These are phyloP conservation scores for Candida glaebosa DNA, from an alignment of 805 yeast species.

Conservation along the genomic window DNA sequence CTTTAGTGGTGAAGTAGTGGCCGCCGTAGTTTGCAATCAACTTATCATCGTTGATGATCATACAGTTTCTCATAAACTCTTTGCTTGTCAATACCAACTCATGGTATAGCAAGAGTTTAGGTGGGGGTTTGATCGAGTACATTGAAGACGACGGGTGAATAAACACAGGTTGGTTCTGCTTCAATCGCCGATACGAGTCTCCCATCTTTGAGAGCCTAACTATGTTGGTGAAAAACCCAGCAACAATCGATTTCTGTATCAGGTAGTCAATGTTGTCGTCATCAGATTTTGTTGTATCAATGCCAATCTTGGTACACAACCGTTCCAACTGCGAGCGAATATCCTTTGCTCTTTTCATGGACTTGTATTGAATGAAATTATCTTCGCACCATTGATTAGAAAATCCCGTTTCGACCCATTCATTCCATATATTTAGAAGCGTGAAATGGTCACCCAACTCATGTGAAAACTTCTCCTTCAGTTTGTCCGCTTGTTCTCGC, in stretches of 20 bases:
- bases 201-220: slow-evolving; percentile 61
- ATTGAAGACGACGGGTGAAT: slow-evolving; percentile 86
- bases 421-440: slow-evolving; percentile 67
- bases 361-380: slow-evolving; percentile 72
- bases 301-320: slow-evolving; percentile 50
- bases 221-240: slow-evolving; percentile 69
- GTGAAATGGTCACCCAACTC: slow-evolving; percentile 78
- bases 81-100: slow-evolving; percentile 81
- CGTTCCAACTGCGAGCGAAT: slow-evolving; percentile 66
- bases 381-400: slow-evolving; percentile 84
- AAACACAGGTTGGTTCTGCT: slow-evolving; percentile 66
- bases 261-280: slow-evolving; percentile 14
- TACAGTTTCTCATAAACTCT: slow-evolving; percentile 83
- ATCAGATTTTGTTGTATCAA: slow-evolving; percentile 24
- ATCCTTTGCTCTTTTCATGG: slow-evolving; percentile 64
- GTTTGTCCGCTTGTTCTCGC: slow-evolving; percentile 61
- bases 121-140: slow-evolving; percentile 63
- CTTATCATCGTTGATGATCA: slow-evolving; percentile 58
- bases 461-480: slow-evolving; percentile 52
- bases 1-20: slow-evolving; percentile 1
- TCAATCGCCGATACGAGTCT: slow-evolving; percentile 63
- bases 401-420: slow-evolving; percentile 67
- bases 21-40: slow-evolving; percentile 4
- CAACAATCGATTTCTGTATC: slow-evolving; percentile 53
- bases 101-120: slow-evolving; percentile 71